Evolutionary conservation across 371 early-diverging fungal genomes (phyloP).

Genomic region (Homolaphlyctis polyrhiza): DNA sequence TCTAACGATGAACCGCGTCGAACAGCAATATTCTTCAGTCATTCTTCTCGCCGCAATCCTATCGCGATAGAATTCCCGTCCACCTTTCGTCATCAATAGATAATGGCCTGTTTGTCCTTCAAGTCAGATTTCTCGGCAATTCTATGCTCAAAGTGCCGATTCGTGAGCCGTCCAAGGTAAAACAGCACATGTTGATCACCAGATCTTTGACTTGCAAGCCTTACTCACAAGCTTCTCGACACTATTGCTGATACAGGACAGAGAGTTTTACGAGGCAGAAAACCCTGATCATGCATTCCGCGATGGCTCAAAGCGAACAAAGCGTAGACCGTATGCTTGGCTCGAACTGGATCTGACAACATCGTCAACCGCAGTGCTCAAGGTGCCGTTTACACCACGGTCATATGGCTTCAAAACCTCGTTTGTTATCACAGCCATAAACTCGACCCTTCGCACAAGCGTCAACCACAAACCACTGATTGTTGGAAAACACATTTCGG

Average conservation of each 20-base stretch:
- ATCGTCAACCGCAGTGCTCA: conserved; percentile 52
- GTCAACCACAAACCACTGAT: conserved; percentile 58
- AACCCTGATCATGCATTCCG: conserved; percentile 5
- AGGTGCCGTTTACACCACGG: conserved; percentile 56
- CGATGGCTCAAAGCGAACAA: conserved; percentile 2
- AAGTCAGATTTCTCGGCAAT: conserved; percentile 60
- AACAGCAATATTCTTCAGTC: conserved; percentile 45
- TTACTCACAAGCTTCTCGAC: too few species aligned
- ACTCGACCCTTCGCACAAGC: conserved; percentile 56
- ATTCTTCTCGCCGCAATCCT: conserved; percentile 72
- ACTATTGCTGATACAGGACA: conserved; percentile 61
- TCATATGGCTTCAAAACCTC: conserved; percentile 52
- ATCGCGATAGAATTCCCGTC: conserved; percentile 45
- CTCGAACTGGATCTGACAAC: conserved; percentile 59
- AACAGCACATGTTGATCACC: neutral
- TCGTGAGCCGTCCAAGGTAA: conserved; percentile 72
- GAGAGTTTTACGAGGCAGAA: conserved; percentile 47
- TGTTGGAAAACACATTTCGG: neutral
- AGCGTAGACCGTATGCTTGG: conserved; percentile 69
- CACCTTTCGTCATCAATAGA: too few species aligned
- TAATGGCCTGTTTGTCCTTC: conserved; percentile 51
- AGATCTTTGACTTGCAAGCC: too few species aligned
- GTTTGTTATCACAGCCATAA: conserved; percentile 47
- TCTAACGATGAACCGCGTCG: conserved; percentile 19
- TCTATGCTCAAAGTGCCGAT: conserved; percentile 63